phyloP scores from a whole-genome alignment of 2,329 filamentous ascomycete species.

The Curvularia lunata region DNA sequence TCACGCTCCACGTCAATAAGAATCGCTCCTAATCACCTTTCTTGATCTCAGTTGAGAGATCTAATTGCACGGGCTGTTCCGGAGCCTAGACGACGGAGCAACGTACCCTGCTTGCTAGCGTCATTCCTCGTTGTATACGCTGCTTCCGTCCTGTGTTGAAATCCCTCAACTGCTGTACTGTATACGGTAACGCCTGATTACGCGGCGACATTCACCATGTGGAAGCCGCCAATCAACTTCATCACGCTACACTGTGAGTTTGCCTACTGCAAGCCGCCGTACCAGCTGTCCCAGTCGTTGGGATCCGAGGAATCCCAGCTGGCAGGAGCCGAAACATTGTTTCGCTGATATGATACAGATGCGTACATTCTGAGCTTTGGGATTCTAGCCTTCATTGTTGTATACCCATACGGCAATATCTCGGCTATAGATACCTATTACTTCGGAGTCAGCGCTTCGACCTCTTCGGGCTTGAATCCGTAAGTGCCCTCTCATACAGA shows the following conservation, averaged over 20 bases:
- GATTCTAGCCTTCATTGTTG: slow-evolving; percentile 77
- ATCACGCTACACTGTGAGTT: slow-evolving; percentile 77
- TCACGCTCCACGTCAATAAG: no score
- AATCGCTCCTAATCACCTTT: background rate
- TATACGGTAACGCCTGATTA: background rate
- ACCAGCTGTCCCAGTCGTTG: background rate
- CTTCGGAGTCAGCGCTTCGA: slow-evolving; percentile 81
- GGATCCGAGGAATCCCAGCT: background rate
- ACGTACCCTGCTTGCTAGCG: background rate
- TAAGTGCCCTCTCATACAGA: slow-evolving; percentile 26
- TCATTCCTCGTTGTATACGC: background rate
- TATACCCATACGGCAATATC: slow-evolving; percentile 71
- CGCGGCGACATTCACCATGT: slow-evolving; percentile 3
- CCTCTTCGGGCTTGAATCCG: slow-evolving; percentile 93
- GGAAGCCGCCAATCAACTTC: slow-evolving; percentile 63
- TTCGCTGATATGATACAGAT: slow-evolving; percentile 57
- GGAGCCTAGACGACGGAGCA: background rate
- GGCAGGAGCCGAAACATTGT: background rate
- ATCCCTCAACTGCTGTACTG: slow-evolving; percentile 6
- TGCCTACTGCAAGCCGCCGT: background rate
- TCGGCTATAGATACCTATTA: slow-evolving; percentile 87
- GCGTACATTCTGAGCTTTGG: slow-evolving; percentile 78
- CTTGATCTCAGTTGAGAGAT: background rate
- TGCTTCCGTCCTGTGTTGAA: background rate
- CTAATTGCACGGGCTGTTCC: background rate